These are phyloP conservation scores for Fusarium sp. DNA, from an alignment of 2,329 filamentous ascomycete genomes.

Conservation along the genomic window DNA sequence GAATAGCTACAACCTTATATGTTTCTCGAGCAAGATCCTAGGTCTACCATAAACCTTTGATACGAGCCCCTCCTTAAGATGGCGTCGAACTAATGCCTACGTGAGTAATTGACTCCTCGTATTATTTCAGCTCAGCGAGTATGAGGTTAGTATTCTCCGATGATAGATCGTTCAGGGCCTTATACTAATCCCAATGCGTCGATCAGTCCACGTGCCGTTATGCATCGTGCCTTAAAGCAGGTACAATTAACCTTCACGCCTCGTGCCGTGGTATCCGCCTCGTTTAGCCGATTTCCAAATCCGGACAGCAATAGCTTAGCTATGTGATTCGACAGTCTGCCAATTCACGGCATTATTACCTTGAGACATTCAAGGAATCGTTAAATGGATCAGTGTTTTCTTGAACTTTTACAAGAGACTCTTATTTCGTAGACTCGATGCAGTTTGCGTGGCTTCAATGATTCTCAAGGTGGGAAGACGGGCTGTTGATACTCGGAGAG, in stretches of 20 bases:
- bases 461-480: not conserved
- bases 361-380: too few relatives aligned
- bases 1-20: not conserved
- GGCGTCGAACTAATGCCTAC: not conserved
- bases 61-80: not conserved
- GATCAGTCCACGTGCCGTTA: not conserved
- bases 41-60: too few relatives aligned
- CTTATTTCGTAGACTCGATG: not conserved
- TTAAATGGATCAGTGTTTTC: too few relatives aligned
- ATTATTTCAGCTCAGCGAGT: not conserved
- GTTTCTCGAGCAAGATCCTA: too few relatives aligned
- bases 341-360: too few relatives aligned
- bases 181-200: not conserved
- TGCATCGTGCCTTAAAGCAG: not conserved
- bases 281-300: not conserved
- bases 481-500: not conserved
- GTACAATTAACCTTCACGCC: not conserved
- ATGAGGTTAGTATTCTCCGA: not conserved
- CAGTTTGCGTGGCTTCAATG: accelerated
- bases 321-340: not conserved
- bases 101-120: not conserved
- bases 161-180: not conserved
- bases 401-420: accelerated
- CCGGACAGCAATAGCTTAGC: not conserved
- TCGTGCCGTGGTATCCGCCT: not conserved